These are phyloP conservation scores for Osmanthus fragrans DNA, from an alignment of 257 asterid species.

Conservation along the genomic window DNA sequence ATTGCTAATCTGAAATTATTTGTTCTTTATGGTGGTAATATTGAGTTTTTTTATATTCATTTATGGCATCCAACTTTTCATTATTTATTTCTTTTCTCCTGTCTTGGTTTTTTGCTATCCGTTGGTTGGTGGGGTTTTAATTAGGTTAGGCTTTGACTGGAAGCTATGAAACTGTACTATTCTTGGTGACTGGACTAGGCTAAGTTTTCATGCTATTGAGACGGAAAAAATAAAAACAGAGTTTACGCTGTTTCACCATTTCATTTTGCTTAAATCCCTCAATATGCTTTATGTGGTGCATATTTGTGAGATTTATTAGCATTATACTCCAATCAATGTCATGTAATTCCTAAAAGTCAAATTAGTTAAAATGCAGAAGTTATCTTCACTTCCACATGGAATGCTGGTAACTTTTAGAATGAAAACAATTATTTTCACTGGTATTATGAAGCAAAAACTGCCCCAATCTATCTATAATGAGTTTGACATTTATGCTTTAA, in stretches of 20 bases:
- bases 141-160: neutral
- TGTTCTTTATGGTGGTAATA: neutral
- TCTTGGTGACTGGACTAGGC: neutral
- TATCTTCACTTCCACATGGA: conserved; percentile 2
- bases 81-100: neutral
- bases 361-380: neutral
- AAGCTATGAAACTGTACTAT: neutral
- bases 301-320: neutral
- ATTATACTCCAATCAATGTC: neutral
- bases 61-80: neutral
- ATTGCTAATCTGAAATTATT: conserved; percentile 9
- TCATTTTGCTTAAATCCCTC: neutral
- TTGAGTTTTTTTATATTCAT: neutral
- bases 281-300: neutral
- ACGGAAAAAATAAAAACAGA: neutral
- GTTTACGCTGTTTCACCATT: neutral
- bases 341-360: neutral
- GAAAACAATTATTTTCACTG: neutral
- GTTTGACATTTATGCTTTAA: neutral
- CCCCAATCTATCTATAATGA: neutral
- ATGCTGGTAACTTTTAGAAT: conserved; percentile 1
- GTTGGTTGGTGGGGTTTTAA: neutral
- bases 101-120: neutral
- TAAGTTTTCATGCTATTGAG: neutral
- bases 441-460: neutral